Conservation (phyloP, 2,329 filamentous ascomycete genomes). For the Monosporascus sp. region DNA sequence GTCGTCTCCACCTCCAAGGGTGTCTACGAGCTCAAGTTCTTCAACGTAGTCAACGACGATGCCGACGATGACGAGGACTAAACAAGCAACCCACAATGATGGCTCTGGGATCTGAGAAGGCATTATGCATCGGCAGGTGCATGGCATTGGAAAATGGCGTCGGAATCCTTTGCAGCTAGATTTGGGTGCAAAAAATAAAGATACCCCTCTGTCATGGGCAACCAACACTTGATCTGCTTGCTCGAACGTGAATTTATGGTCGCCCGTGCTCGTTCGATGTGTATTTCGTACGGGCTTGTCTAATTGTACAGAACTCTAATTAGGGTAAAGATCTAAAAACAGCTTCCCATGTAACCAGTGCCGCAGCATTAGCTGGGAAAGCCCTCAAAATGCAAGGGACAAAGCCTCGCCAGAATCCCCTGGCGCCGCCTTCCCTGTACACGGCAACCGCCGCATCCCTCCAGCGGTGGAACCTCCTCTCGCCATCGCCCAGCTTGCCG, state of each 20-base stretch:
- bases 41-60: conserved; percentile 99
- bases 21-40: conserved; percentile 99
- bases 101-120: background rate
- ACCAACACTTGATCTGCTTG: background rate
- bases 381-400: conserved; percentile 88
- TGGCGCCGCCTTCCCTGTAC: conserved; percentile 68
- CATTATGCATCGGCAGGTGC: background rate
- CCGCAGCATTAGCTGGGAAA: conserved; percentile 94
- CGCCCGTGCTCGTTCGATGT: background rate
- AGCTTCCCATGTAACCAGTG: conserved; percentile 86
- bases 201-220: background rate
- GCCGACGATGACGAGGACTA: conserved; percentile 98
- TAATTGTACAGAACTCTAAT: conserved; percentile 3
- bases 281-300: background rate
- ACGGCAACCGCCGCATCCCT: conserved; percentile 72
- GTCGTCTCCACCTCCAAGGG: conserved; percentile 97
- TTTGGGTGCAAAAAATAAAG: background rate
- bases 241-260: background rate
- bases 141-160: background rate
- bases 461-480: conserved; percentile 68
- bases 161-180: background rate
- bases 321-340: conserved; percentile 66
- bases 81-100: conserved; percentile 30
- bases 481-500: conserved; percentile 60
- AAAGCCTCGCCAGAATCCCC: conserved; percentile 89